These are phyloP conservation scores for Solanum rostratum DNA, from an alignment of 257 asterid species.

Conservation along the genomic window DNA sequence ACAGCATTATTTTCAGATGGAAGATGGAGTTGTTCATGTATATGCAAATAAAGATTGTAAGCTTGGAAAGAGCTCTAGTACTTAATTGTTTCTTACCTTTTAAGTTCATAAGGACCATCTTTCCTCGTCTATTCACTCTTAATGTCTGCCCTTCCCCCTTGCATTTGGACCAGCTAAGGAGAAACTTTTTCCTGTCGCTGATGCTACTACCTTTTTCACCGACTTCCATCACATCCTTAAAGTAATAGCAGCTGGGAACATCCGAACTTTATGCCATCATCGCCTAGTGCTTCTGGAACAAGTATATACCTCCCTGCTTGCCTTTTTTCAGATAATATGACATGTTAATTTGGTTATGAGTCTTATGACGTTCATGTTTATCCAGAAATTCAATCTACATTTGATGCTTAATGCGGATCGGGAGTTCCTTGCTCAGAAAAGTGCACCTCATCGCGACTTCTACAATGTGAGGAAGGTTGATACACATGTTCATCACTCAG, in stretches of 20 bases:
- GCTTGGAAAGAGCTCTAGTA: constrained; percentile 10
- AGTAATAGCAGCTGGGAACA: constrained; percentile 91
- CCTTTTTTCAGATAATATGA: constrained; percentile 1
- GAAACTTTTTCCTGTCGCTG: constrained; percentile 81
- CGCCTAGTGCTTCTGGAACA: constrained; percentile 90
- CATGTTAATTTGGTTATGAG: neutral
- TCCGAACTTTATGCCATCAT: constrained; percentile 87
- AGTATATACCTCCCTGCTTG: constrained; percentile 21
- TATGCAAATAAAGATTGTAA: constrained; percentile 79
- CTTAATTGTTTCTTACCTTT: neutral
- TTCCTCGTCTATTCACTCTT: neutral
- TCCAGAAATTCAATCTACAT: constrained; percentile 96
- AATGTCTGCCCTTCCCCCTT: constrained; percentile 1
- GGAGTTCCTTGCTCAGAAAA: constrained; percentile 95
- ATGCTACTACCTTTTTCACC: constrained; percentile 89
- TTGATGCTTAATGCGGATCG: constrained; percentile 98
- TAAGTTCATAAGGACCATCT: neutral
- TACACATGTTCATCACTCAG: constrained; percentile 98
- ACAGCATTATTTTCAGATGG: constrained; percentile 95
- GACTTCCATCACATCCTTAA: constrained; percentile 92
- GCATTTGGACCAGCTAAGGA: constrained; percentile 54
- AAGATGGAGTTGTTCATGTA: constrained; percentile 92
- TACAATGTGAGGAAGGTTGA: constrained; percentile 96
- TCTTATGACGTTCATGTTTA: neutral
- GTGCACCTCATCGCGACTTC: constrained; percentile 99